Percentiles rank a stretch among this genome's conserved stretches.
Conservation (phyloP, 805 yeast genomes). For the Schwanniomyces sp. region DNA sequence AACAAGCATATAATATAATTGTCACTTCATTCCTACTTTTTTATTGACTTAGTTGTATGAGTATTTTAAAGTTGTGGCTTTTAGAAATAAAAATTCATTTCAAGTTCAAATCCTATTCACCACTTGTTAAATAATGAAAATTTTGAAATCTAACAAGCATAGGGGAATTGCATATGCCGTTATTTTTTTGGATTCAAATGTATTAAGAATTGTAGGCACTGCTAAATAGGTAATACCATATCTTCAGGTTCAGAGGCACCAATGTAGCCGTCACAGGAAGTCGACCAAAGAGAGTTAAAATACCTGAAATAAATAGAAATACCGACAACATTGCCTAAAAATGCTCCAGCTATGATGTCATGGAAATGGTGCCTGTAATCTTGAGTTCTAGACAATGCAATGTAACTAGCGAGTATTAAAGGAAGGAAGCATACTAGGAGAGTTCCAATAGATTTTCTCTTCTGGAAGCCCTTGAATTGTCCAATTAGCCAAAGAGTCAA, state of each 20-base stretch:
- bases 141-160: too few relatives aligned
- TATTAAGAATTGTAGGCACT: too few relatives aligned
- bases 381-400: constrained; percentile 34
- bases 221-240: constrained; percentile 6
- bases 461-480: constrained; percentile 28
- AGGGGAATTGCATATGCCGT: too few relatives aligned
- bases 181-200: background rate
- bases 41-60: too few relatives aligned
- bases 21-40: too few relatives aligned
- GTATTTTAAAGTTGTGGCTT: too few relatives aligned
- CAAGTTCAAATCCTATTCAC: too few relatives aligned
- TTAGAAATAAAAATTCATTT: too few relatives aligned
- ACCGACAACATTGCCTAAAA: constrained; percentile 29
- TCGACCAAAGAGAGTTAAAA: constrained; percentile 16
- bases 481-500: constrained; percentile 49
- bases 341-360: constrained; percentile 33
- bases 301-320: constrained; percentile 25
- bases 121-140: too few relatives aligned
- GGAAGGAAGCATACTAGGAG: constrained; percentile 20
- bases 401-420: constrained; percentile 25
- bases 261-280: constrained; percentile 8
- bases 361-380: constrained; percentile 39
- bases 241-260: constrained; percentile 7
- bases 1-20: too few relatives aligned
- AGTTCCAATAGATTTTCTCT: constrained; percentile 18